Conservation (phyloP, 108 stramenopile species). For the Skeletonema menzelii region DNA sequence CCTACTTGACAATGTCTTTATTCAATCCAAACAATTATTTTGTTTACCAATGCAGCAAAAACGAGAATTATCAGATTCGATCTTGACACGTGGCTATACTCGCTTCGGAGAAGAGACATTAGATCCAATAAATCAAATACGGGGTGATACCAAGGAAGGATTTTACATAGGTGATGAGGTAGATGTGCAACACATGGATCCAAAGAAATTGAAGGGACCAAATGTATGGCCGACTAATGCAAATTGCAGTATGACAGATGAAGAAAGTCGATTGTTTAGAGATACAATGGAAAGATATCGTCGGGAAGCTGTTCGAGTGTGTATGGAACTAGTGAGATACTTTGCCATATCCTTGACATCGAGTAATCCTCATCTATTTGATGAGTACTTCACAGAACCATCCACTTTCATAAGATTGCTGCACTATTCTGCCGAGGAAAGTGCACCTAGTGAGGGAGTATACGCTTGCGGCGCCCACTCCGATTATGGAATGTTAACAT, state of each 20-base stretch:
- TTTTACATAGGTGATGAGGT: conserved; percentile 73
- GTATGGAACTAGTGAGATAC: conserved; percentile 42
- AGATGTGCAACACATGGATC: conserved; percentile 32
- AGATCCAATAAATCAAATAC: conserved; percentile 34
- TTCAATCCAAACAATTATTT: conserved; percentile 52
- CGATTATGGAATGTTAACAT: conserved; percentile 66
- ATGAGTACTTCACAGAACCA: conserved; percentile 51
- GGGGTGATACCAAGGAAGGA: conserved; percentile 79
- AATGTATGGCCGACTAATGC: conserved; percentile 61
- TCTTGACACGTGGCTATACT: conserved; percentile 61
- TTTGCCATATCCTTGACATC: conserved; percentile 58
- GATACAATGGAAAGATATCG: conserved; percentile 57
- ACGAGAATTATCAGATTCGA: conserved; percentile 34
- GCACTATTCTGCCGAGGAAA: conserved; percentile 47
- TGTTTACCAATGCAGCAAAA: conserved; percentile 47
- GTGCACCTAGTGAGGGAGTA: conserved; percentile 49
- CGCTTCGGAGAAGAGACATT: conserved; percentile 67
- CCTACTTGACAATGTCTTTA: neutral
- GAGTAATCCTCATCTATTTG: conserved; percentile 42
- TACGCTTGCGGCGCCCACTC: conserved; percentile 73
- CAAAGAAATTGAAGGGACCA: conserved; percentile 53
- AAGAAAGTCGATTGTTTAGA: conserved; percentile 31
- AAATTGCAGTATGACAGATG: conserved; percentile 22
- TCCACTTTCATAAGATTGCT: conserved; percentile 46
- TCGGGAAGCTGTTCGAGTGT: conserved; percentile 32